Conservation (phyloP, 2,329 filamentous ascomycete genomes). For the Pseudovirgaria hyperparasitica region DNA sequence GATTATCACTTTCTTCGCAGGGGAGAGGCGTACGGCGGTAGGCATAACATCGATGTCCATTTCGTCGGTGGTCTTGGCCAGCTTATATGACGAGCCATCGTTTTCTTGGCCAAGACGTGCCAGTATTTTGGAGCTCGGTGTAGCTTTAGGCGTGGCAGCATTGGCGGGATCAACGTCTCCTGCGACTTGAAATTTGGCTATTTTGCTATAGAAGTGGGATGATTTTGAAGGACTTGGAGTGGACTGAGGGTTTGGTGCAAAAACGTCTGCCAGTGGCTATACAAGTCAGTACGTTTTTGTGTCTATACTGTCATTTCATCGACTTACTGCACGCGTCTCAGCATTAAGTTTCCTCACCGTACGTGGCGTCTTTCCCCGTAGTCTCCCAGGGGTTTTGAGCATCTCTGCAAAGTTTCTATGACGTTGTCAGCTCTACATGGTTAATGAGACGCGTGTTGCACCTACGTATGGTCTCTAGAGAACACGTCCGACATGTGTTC, state of each 20-base stretch:
- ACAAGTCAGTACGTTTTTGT: conserved; percentile 23
- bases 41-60: no score
- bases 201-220: conserved; percentile 37
- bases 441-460: conserved; percentile 12
- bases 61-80: no score
- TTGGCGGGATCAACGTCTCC: conserved; percentile 35
- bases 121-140: no score
- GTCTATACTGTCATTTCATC: conserved; percentile 45
- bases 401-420: conserved; percentile 77
- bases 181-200: conserved; percentile 47
- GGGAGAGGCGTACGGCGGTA: no score
- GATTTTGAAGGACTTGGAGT: conserved; percentile 41
- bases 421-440: conserved; percentile 13
- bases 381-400: conserved; percentile 86
- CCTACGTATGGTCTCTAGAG: conserved; percentile 72
- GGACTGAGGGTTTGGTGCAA: conserved; percentile 29
- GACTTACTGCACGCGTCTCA: conserved; percentile 52
- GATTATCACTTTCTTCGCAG: no score
- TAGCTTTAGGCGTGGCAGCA: no score
- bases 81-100: no score
- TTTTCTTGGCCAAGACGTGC: no score
- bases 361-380: conserved; percentile 69
- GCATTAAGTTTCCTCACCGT: conserved; percentile 51
- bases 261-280: conserved; percentile 37
- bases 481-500: conserved; percentile 97